These are phyloP conservation scores for Penicillium parvum DNA, from an alignment of 495 filamentous ascomycete genomes.

Conservation along the genomic window DNA sequence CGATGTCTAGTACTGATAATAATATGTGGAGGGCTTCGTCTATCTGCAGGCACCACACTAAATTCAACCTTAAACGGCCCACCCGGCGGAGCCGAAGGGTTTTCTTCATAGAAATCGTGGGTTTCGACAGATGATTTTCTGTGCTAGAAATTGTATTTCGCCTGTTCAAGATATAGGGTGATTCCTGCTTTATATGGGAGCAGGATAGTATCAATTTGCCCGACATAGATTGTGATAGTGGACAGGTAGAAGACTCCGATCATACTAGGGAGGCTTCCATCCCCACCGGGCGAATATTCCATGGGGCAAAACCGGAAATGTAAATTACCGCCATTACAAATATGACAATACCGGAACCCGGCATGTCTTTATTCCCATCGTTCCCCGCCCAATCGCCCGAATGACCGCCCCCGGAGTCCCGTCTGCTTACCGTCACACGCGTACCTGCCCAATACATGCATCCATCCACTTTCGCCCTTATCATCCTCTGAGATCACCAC, in stretches of 20 bases:
- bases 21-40: too few species aligned
- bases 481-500: slow-evolving; percentile 24
- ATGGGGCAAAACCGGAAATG: slow-evolving; percentile 5
- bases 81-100: slow-evolving; percentile 2
- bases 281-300: slow-evolving; percentile 29
- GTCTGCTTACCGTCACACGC: slow-evolving; percentile 21
- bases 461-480: slow-evolving; percentile 11
- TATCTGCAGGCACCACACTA: slow-evolving; percentile 28
- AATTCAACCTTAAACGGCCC: slow-evolving; percentile 27
- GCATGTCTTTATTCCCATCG: slow-evolving; percentile 5
- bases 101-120: too few species aligned
- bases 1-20: not conserved
- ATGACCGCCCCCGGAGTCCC: not conserved
- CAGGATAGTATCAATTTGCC: too few species aligned
- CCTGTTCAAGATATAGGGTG: not conserved
- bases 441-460: slow-evolving; percentile 29
- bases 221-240: too few species aligned
- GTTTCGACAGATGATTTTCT: too few species aligned
- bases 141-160: too few species aligned
- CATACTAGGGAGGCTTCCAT: slow-evolving; percentile 11
- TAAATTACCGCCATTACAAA: not conserved
- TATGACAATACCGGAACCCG: slow-evolving; percentile 4
- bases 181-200: too few species aligned
- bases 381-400: slow-evolving; percentile 6
- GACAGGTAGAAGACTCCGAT: too few species aligned